Conservation (phyloP, 805 yeast species). For the Sugiyamaella floridensis region DNA sequence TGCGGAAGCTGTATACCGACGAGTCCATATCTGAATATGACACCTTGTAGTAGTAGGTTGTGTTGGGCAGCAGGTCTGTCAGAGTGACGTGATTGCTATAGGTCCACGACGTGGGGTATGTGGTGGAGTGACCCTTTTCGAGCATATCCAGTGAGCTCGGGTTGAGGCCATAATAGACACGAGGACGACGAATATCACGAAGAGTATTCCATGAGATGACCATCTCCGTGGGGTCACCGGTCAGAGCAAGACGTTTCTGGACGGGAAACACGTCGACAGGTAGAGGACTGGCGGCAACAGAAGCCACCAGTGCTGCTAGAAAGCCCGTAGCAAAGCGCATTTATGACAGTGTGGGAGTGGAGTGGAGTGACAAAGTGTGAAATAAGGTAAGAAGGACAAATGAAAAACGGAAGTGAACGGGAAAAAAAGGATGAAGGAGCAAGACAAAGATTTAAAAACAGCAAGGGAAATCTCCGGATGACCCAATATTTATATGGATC, state of each 20-base stretch:
- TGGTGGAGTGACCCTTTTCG: constrained; percentile 14
- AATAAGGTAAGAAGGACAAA: no score
- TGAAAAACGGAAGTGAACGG: neutral
- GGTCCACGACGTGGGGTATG: constrained; percentile 22
- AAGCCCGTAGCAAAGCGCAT: neutral
- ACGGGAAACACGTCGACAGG: constrained; percentile 8
- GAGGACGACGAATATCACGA: constrained; percentile 17
- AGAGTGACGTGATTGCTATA: constrained; percentile 25
- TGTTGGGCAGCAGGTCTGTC: constrained; percentile 21
- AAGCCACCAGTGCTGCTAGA: neutral
- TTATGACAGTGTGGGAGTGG: neutral
- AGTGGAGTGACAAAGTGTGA: neutral
- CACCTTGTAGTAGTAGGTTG: constrained; percentile 27
- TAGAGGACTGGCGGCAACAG: constrained; percentile 5
- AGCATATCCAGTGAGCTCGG: constrained; percentile 11
- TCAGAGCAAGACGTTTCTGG: constrained; percentile 23
- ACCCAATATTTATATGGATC: neutral
- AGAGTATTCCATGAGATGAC: constrained; percentile 26
- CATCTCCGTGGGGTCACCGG: constrained; percentile 20
- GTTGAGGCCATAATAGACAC: constrained; percentile 22
- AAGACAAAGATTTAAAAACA: neutral
- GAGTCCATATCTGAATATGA: constrained; percentile 12
- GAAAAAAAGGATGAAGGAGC: neutral
- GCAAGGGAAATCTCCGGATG: neutral
- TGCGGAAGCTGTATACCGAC: constrained; percentile 13